Conservation (phyloP, 2,329 filamentous ascomycete species). For the Curvularia sp. region DNA sequence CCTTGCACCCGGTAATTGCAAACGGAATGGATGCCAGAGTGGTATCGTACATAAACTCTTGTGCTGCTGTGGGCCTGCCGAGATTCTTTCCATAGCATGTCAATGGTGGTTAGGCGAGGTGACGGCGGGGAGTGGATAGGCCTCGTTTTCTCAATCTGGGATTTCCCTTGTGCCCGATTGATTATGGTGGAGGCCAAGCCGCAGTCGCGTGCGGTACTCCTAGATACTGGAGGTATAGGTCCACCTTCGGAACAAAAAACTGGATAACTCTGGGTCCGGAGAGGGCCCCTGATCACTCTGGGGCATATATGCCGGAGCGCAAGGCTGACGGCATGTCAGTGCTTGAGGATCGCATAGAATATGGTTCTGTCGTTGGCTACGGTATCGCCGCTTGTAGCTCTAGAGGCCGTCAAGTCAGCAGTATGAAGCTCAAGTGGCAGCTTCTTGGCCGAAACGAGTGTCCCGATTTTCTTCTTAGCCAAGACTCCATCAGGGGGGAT, state of each 20-base stretch:
- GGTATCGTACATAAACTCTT: not conserved
- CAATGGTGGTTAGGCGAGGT: not conserved
- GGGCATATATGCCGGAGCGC: not conserved
- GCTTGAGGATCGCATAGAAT: not conserved
- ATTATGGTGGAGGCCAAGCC: not conserved
- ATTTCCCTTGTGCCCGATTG: not conserved
- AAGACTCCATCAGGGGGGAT: not conserved
- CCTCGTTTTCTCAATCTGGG: not conserved
- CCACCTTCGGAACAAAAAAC: not conserved
- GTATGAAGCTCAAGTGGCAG: not conserved
- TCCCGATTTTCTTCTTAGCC: not conserved
- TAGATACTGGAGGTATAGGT: not conserved
- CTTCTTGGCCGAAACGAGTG: not conserved
- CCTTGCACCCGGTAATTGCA: not conserved
- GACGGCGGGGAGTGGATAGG: not conserved
- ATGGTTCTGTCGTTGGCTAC: not conserved
- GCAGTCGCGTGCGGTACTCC: conserved; percentile 1
- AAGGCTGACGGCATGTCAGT: not conserved
- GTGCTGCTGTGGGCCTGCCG: not conserved
- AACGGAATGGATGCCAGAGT: not conserved
- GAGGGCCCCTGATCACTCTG: conserved; percentile 4
- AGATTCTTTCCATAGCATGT: conserved; percentile 1
- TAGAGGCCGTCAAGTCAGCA: not conserved
- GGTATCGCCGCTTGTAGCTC: not conserved
- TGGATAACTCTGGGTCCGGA: conserved; percentile 3